A percentile compares a stretch with the other conserved stretches of the same genome.
phyloP scores from a whole-genome alignment of 108 stramenopile species.

The Skeletonema grethae region DNA sequence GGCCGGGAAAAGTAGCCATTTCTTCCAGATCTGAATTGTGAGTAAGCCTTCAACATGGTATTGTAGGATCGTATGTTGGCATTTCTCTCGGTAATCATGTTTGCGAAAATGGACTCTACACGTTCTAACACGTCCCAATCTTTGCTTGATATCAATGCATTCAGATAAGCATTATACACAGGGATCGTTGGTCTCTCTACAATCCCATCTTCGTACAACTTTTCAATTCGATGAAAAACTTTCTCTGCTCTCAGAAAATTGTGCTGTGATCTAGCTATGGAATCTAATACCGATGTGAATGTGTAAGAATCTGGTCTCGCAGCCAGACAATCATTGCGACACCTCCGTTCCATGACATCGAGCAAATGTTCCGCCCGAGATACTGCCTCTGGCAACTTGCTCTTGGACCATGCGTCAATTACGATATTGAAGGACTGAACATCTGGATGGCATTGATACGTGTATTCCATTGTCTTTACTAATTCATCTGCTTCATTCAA shows the following conservation, averaged over 20 bases:
- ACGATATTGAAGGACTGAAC: slow-evolving; percentile 59
- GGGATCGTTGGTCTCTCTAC: slow-evolving; percentile 18
- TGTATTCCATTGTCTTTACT: slow-evolving; percentile 3
- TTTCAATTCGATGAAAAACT: slow-evolving; percentile 25
- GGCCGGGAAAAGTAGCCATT: slow-evolving; percentile 8
- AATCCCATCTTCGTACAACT: slow-evolving; percentile 12
- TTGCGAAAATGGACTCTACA: slow-evolving; percentile 16
- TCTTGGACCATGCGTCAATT: slow-evolving; percentile 65
- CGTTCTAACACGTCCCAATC: slow-evolving; percentile 1
- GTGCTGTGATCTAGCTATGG: slow-evolving; percentile 11
- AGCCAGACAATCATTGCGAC: slow-evolving; percentile 7
- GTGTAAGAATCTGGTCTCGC: slow-evolving; percentile 19
- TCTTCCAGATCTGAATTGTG: slow-evolving; percentile 2
- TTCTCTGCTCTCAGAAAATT: slow-evolving; percentile 20
- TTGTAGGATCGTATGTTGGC: slow-evolving; percentile 31
- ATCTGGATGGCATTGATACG: slow-evolving; percentile 28
- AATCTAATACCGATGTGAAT: slow-evolving; percentile 19
- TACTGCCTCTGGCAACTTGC: slow-evolving; percentile 45
- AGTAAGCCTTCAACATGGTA: slow-evolving; percentile 30
- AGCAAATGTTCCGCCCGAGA: slow-evolving; percentile 61
- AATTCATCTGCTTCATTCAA: slow-evolving; percentile 16
- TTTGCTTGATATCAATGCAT: slow-evolving; percentile 14
- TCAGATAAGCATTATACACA: slow-evolving; percentile 31
- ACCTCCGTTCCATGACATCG: slow-evolving; percentile 50
- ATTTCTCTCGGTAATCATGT: slow-evolving; percentile 14